Conservation (phyloP, 208 protist genomes). For the Crithidia expoeki region DNA sequence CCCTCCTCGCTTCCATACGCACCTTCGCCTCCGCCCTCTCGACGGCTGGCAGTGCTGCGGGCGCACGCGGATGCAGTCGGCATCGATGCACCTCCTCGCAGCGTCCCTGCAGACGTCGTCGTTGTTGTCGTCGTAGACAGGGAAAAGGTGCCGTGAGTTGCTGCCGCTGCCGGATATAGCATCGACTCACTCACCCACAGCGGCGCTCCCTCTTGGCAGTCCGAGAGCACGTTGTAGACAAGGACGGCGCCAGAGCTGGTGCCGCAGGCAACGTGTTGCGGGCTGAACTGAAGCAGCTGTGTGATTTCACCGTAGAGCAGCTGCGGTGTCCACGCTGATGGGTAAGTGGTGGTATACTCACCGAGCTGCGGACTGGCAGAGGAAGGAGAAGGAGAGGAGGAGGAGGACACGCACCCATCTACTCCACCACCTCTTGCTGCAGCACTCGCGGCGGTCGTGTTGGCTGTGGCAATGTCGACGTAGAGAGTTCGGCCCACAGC, state of each 20-base stretch:
- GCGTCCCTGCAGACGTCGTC: no score
- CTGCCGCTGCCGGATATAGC: conserved; percentile 1
- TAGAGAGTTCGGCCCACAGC: conserved; percentile 50
- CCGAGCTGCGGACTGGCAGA: conserved; percentile 45
- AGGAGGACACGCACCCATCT: background rate
- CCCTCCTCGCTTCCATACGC: background rate
- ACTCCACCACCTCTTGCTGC: background rate
- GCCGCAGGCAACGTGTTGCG: conserved; percentile 71
- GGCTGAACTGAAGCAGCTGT: conserved; percentile 49
- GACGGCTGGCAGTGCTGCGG: conserved; percentile 8
- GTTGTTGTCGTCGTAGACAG: no score
- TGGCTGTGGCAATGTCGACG: conserved; percentile 25
- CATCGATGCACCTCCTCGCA: background rate
- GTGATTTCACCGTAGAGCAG: conserved; percentile 55
- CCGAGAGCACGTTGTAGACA: conserved; percentile 79
- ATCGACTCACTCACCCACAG: conserved; percentile 61
- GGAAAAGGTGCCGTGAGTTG: no score
- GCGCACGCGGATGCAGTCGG: background rate
- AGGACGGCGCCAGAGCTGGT: conserved; percentile 73
- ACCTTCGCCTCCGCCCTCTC: background rate
- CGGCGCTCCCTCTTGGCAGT: conserved; percentile 71
- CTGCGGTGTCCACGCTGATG: conserved; percentile 57
- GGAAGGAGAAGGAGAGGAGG: background rate
- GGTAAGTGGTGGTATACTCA: conserved; percentile 68
- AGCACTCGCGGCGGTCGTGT: background rate